phyloP scores from a whole-genome alignment of 495 filamentous ascomycete genomes.

The Penicillium odoratum region DNA sequence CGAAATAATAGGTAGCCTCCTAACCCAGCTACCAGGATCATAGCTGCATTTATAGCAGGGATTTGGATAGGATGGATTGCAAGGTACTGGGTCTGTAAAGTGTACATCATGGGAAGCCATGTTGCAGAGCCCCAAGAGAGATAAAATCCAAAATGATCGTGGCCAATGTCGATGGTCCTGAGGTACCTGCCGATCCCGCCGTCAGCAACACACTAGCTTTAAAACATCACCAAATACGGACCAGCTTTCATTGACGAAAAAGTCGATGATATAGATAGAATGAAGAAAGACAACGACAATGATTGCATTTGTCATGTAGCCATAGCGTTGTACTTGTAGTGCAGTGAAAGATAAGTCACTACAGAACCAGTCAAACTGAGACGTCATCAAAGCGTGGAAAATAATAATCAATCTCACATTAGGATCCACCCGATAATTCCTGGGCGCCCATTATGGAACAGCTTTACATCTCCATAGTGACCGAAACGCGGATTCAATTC shows the following conservation, averaged over 20 bases:
- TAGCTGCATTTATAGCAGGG: background rate
- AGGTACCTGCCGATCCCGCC: background rate
- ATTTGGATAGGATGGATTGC: background rate
- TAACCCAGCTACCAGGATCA: background rate
- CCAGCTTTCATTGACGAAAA: background rate
- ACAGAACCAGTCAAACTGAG: no score
- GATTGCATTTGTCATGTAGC: background rate
- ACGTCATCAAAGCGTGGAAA: no score
- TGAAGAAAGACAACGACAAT: background rate
- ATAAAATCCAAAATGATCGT: background rate
- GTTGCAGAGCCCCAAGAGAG: background rate
- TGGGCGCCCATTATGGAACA: background rate
- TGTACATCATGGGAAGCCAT: background rate
- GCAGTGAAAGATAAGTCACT: background rate
- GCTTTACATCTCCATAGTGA: background rate
- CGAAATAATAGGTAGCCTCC: background rate
- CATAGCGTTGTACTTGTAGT: background rate
- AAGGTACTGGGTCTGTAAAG: background rate
- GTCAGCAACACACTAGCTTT: no score
- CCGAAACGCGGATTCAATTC: background rate
- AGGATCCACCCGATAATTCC: background rate
- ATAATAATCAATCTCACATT: no score
- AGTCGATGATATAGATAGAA: background rate
- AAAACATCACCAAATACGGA: no score
- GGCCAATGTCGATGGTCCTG: background rate